phyloP scores from a whole-genome alignment of 176 grass and related monocot genomes.

The Oryza longistaminata region DNA sequence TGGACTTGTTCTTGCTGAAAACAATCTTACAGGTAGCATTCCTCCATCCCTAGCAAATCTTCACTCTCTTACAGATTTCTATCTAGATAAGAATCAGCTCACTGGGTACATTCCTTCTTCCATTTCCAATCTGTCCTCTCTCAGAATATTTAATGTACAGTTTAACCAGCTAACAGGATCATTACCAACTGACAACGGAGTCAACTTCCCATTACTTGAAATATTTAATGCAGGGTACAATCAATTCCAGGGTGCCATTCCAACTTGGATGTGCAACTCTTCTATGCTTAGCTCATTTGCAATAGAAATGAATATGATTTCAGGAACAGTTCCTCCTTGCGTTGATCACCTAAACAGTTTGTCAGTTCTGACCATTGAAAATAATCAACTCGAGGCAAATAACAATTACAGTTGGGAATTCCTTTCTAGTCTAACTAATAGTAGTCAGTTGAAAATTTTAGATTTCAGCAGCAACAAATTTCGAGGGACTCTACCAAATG shows the following conservation, averaged over 20 bases:
- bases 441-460: neutral
- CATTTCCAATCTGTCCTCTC: conserved; percentile 33
- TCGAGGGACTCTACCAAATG: neutral
- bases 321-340: too few species aligned
- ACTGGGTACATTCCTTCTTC: conserved; percentile 9
- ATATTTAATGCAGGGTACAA: conserved; percentile 13
- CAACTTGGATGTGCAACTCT: conserved; percentile 30
- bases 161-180: neutral
- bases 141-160: neutral
- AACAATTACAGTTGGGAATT: conserved; percentile 9
- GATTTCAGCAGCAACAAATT: conserved; percentile 13
- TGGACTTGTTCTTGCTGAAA: neutral
- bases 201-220: neutral
- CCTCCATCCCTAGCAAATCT: conserved; percentile 4
- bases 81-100: conserved; percentile 2
- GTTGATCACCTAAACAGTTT: neutral
- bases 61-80: neutral
- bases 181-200: neutral
- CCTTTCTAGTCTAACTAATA: conserved; percentile 3
- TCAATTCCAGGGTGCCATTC: neutral
- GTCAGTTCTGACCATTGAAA: neutral
- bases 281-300: conserved; percentile 12
- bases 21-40: conserved; percentile 16
- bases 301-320: neutral
- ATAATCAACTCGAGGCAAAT: neutral